Evolutionary conservation across 345 rosid genomes (phyloP), one percentile per base, ranked within the genome.

Genomic region (Brassica incana): DNA sequence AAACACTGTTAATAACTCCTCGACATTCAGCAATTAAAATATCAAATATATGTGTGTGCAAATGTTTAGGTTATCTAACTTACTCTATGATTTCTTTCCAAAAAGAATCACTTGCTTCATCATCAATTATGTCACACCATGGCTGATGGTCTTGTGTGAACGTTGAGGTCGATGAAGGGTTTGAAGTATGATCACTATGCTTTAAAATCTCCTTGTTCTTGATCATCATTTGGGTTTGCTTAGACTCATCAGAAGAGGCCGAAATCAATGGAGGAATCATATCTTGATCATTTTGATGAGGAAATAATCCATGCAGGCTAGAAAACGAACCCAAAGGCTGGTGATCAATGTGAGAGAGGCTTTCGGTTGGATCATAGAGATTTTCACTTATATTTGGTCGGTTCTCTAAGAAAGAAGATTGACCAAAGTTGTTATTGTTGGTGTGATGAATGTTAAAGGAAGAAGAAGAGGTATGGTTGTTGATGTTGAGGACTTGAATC

Each of bases 1-100:
- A 38, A 8, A 52, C 16, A 27, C 11, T 69, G 8, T 25, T 75
- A 52, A 75, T 32, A 69, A 30, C 5, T 80, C 72, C 9, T 74
- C 56, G 30, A 59, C 29, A 60, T 20, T 79, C 20, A 56, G n/a
- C 6, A 65, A 6, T 64, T 64, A 10, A 35, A 67, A 2, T 14
- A 64, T 7, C 6, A 32, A 58, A 35, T 16, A 56, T 33, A 66
- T 66, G 15, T 66, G 8, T 38, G 15, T 52, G 12, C 8, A 87
- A 56, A 61, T 73, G 68, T 43, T 61, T 63, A 54, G 18, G 8
- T 27, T 32, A 7, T 48, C 12, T 29, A 43, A 80, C 90, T 85
- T 84, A 88, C 92, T 87, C 88, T 63, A 87, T 80, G 61, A 88
- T 79, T 2, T 87, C 88, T 83, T 71, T 87, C 94, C 94, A 90